Percentiles rank a stretch among this genome's conserved stretches.
These are phyloP conservation scores for Poa annua DNA, from an alignment of 176 grass and related monocot genomes.

Conservation along the genomic window DNA sequence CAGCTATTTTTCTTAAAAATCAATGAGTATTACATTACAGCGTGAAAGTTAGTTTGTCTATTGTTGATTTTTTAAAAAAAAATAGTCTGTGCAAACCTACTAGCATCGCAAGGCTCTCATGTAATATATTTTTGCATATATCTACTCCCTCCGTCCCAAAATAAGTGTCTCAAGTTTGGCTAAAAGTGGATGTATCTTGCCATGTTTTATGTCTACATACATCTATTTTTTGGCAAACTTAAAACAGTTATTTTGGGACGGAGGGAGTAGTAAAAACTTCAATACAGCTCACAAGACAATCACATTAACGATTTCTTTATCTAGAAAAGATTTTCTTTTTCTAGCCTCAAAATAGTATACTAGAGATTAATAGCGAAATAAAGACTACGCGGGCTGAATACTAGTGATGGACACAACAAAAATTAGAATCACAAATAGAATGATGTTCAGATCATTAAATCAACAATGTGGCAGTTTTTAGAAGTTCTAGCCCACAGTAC, in stretches of 20 bases:
- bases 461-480: not conserved
- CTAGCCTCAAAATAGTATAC: slow-evolving; percentile 6
- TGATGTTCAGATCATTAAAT: no score
- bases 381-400: slow-evolving; percentile 2
- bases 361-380: slow-evolving; percentile 11
- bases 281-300: slow-evolving; percentile 21
- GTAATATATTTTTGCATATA: slow-evolving; percentile 8
- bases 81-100: slow-evolving; percentile 13
- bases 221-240: no score
- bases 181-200: no score
- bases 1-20: slow-evolving; percentile 3
- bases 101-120: not conserved
- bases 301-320: slow-evolving; percentile 16
- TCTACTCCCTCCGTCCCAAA: no score
- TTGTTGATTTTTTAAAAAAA: not conserved
- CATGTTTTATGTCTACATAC: no score
- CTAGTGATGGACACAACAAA: not conserved
- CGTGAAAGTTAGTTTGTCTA: slow-evolving; percentile 11
- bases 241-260: no score
- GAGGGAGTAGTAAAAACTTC: slow-evolving; percentile 34
- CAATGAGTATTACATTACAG: slow-evolving; percentile 2
- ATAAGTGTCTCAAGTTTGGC: no score
- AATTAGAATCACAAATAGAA: not conserved
- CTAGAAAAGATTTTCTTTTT: not conserved
- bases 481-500: slow-evolving; percentile 26